A percentile compares a stretch with the other conserved stretches of the same genome.
These are phyloP conservation scores for Exophiala mesophila DNA, from an alignment of 2,329 filamentous ascomycete genomes.

Conservation along the genomic window DNA sequence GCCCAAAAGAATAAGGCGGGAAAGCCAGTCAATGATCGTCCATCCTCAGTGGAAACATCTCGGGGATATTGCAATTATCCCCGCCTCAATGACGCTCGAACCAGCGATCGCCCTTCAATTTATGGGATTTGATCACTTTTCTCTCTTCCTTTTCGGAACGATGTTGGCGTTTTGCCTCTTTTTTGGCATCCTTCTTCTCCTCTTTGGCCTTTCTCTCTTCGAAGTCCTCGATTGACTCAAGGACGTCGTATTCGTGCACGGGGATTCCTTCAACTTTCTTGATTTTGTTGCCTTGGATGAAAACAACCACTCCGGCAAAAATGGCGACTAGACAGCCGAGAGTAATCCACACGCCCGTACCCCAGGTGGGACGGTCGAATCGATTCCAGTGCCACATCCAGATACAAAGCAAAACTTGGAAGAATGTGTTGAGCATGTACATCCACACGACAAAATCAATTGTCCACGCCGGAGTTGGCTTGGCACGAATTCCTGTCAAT, in stretches of 20 bases:
- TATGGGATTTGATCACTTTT: slow-evolving; percentile 15
- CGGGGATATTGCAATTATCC: too few species aligned
- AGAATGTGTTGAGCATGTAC: slow-evolving; percentile 72
- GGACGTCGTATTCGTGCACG: slow-evolving; percentile 51
- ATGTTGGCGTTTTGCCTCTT: slow-evolving; percentile 12
- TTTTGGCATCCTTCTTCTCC: slow-evolving; percentile 22
- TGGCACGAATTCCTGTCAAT: slow-evolving; percentile 66
- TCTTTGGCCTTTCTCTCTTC: slow-evolving; percentile 23
- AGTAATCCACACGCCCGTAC: slow-evolving; percentile 72
- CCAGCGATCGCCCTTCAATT: slow-evolving; percentile 25
- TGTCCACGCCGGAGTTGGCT: slow-evolving; percentile 66
- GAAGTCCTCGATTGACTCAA: slow-evolving; percentile 28
- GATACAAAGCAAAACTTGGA: slow-evolving; percentile 67
- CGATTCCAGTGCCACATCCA: slow-evolving; percentile 82
- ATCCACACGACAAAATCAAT: slow-evolving; percentile 75
- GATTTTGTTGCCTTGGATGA: slow-evolving; percentile 64
- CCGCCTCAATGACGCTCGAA: slow-evolving; percentile 18
- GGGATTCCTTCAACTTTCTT: slow-evolving; percentile 68
- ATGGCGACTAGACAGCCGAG: slow-evolving; percentile 66
- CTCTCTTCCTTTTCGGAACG: slow-evolving; percentile 8
- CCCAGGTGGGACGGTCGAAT: slow-evolving; percentile 70
- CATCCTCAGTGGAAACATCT: too few species aligned
- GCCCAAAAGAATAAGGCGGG: too few species aligned
- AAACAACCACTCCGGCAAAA: slow-evolving; percentile 64
- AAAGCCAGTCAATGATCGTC: too few species aligned